Base-by-base conservation (phyloP, 1,284 basidiomycete species). In the Uromyces viciae-fabae region DNA sequence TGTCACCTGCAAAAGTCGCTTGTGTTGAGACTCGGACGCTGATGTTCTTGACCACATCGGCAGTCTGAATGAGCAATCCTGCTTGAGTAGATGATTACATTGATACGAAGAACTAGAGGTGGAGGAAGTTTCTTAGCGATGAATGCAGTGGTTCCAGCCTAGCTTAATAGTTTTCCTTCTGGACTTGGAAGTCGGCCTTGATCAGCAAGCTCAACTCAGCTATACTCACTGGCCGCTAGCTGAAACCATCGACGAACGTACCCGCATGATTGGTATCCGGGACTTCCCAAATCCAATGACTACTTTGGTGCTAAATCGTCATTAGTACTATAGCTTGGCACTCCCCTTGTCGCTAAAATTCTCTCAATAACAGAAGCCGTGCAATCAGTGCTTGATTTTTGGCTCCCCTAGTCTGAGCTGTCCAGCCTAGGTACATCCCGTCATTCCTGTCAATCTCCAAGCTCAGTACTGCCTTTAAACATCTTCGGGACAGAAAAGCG, bases 71-170 rank as follows among this genome's bases (percentile, higher is more conserved):
- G 17, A 69, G 28, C 46, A 71, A 43, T 33, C 43, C 68, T 33
- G 68, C 68, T 71, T 49, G 68, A 71, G 68, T 71, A 71, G 68
- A 71, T 52, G 68, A 52, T 71, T 49, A 71, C 28, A 49, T 28
- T 31, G 52, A 46, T n/a, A 46, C 43, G 19, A 60, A 60, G 36
- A 28, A 25, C 36, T 17, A 25, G 2, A 14, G 31, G 52, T 71
- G 43, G 5, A 52, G 4, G 43, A 33, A 49, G 38, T 42, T 11
- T 25, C 62, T 69, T 28, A 40, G 52, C 42, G 52, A 71, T 49
- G 68, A 33, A 31, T 46, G n/a, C 28, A 28, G 40, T 46, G n/a
- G 43, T 43, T 46, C 66, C 49, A 69, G 66, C 66, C 42, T 43
- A 69, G 66, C 33, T 69, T n/a, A 46, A 11, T 22, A 11, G 46